phyloP scores from a whole-genome alignment of 371 early-diverging fungal species.

The Phascolomyces articulosus region DNA sequence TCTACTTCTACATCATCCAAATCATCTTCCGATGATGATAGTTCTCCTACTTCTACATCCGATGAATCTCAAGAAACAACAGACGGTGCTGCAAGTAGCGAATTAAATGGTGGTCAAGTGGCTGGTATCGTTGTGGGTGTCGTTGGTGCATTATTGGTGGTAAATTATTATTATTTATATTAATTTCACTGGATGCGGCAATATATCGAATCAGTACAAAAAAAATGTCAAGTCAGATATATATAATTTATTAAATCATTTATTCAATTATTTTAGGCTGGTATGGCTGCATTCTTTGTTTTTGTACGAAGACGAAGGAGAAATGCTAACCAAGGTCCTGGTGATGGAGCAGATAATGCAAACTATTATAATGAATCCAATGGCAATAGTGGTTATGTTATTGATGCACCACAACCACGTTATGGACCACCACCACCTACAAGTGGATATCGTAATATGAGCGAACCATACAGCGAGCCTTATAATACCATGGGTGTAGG shows the following conservation, averaged over 20 bases:
- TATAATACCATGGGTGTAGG: not conserved
- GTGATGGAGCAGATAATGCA: not conserved
- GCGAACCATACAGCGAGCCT: not conserved
- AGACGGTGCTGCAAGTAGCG: too few relatives aligned
- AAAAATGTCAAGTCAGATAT: too few relatives aligned
- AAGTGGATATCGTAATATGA: not conserved
- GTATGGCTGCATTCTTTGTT: constrained; percentile 8
- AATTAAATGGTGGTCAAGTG: constrained; percentile 9
- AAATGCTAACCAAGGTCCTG: not conserved
- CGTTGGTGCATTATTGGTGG: constrained; percentile 8
- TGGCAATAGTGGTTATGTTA: not conserved
- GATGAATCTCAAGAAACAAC: not conserved
- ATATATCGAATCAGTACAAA: too few relatives aligned
- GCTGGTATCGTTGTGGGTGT: constrained; percentile 17
- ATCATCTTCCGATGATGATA: not conserved
- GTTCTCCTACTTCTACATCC: constrained; percentile 8
- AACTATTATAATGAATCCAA: not conserved
- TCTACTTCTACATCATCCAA: not conserved
- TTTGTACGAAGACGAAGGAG: constrained; percentile 1
- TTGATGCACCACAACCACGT: constrained; percentile 10
- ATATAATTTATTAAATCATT: too few relatives aligned
- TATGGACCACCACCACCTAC: constrained; percentile 8
- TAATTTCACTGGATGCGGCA: too few relatives aligned
- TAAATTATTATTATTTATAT: not conserved
- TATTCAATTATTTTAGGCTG: too few relatives aligned